Conservation (phyloP, 345 rosid genomes). For the Camelina laxa region DNA sequence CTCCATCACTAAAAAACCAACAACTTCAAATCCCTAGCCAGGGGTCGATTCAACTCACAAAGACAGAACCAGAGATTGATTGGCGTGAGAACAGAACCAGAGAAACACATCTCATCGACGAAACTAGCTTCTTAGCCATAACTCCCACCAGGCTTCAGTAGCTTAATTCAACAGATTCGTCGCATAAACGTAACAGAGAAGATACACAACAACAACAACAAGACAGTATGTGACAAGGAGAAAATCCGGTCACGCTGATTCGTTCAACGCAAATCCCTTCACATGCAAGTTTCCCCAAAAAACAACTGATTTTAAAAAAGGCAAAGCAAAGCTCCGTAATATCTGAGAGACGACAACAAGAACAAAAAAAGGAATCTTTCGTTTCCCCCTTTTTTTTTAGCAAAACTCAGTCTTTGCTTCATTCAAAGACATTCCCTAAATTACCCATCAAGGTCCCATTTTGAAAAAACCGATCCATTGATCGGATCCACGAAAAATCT, state of each 20-base stretch:
- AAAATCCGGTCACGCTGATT: conserved; percentile 54
- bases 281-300: conserved; percentile 56
- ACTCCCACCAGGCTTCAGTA: conserved; percentile 9
- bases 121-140: conserved; percentile 33
- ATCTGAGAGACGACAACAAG: conserved; percentile 36
- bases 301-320: conserved; percentile 18
- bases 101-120: conserved; percentile 20
- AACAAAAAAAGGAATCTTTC: conserved; percentile 31
- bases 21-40: conserved; percentile 8
- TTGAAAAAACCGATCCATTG: conserved; percentile 8
- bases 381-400: conserved; percentile 17
- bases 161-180: conserved; percentile 32
- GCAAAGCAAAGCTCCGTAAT: conserved; percentile 44
- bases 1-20: conserved; percentile 58
- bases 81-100: conserved; percentile 21
- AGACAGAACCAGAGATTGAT: conserved; percentile 22
- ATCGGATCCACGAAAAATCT: conserved; percentile 36
- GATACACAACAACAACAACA: conserved; percentile 27
- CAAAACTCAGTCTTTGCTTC: conserved; percentile 37
- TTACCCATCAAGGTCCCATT: conserved; percentile 37
- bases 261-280: conserved; percentile 65
- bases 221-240: conserved; percentile 3
- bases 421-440: conserved; percentile 40
- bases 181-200: conserved; percentile 25
- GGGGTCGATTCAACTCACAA: conserved; percentile 22